Evolutionary conservation across 441 rosid genomes (phyloP).

Genomic region (Hura crepitans): DNA sequence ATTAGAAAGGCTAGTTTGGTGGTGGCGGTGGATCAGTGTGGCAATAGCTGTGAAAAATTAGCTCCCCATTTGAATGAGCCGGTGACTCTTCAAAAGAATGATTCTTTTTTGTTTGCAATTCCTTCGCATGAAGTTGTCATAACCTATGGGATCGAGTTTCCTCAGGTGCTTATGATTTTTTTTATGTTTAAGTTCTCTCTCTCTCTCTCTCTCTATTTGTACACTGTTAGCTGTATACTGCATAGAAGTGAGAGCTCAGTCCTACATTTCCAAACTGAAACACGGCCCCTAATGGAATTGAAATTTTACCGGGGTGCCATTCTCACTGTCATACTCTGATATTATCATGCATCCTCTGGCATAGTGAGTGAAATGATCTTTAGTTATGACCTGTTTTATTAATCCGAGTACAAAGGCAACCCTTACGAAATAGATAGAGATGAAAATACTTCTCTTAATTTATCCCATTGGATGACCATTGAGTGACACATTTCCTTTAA

Average conservation of each 20-base stretch:
- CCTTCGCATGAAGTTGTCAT: conserved; percentile 55
- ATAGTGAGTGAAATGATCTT: background rate
- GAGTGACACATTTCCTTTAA: background rate
- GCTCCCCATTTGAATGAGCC: conserved; percentile 57
- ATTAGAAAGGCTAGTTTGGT: conserved; percentile 54
- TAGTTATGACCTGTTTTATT: background rate
- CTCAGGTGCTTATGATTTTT: conserved; percentile 39
- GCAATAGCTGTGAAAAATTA: conserved; percentile 47
- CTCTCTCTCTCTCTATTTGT: too few species aligned
- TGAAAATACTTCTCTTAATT: background rate
- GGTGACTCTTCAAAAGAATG: conserved; percentile 50
- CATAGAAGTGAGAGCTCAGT: background rate
- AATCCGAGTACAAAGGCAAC: background rate
- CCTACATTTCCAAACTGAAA: background rate
- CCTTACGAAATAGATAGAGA: background rate
- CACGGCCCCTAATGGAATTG: background rate
- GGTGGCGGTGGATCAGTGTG: conserved; percentile 45
- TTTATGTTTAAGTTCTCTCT: too few species aligned
- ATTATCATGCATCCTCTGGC: too few species aligned
- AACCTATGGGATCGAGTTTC: conserved; percentile 74
- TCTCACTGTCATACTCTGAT: background rate
- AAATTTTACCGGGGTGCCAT: background rate
- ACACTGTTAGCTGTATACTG: background rate
- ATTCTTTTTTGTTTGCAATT: conserved; percentile 61
- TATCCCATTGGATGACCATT: background rate